A percentile compares a stretch with the other conserved stretches of the same genome.
phyloP scores from a whole-genome alignment of 176 grass and related monocot species.

The Tuctoria greenei region DNA sequence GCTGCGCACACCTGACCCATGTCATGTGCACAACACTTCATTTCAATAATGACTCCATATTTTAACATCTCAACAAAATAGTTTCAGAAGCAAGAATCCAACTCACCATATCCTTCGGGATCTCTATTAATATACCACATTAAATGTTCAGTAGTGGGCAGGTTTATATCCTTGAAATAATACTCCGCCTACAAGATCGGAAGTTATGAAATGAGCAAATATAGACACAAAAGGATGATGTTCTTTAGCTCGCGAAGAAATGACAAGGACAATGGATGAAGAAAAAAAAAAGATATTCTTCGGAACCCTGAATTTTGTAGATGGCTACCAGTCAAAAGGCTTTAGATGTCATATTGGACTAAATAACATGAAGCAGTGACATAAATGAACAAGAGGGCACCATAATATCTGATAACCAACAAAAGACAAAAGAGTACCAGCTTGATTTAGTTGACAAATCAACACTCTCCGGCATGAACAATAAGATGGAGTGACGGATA shows the following conservation, averaged over 20 bases:
- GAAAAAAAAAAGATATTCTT: neutral
- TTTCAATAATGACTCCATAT: neutral
- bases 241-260: neutral
- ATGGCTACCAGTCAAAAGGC: slow-evolving; percentile 8
- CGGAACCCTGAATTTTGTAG: neutral
- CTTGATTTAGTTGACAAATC: neutral
- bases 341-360: neutral
- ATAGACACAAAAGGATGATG: neutral
- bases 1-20: no score
- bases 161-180: slow-evolving; percentile 94
- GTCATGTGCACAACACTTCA: no score
- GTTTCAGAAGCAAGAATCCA: slow-evolving; percentile 32
- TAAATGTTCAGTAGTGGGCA: slow-evolving; percentile 92
- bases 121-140: slow-evolving; percentile 96
- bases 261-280: no score
- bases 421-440: neutral
- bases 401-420: no score
- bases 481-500: no score
- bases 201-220: slow-evolving; percentile 27
- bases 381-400: neutral
- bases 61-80: slow-evolving; percentile 3
- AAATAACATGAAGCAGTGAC: neutral
- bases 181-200: slow-evolving; percentile 72
- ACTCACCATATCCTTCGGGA: slow-evolving; percentile 90
- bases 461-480: no score